Conservation (phyloP, 176 grass and related monocot species). For the Oryza coarctata region DNA sequence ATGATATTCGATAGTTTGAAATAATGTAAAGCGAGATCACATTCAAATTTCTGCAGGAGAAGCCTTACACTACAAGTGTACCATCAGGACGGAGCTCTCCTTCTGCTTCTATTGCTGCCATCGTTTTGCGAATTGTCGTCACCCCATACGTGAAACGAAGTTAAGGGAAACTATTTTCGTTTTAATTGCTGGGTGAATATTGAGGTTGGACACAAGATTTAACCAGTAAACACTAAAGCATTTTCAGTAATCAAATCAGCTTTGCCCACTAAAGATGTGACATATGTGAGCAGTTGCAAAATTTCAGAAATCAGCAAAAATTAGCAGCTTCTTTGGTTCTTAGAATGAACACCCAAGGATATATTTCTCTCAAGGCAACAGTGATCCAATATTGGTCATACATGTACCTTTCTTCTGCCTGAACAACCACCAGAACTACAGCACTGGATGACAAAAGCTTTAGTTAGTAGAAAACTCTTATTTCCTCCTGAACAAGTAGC, state of each 20-base stretch:
- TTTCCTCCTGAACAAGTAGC: background rate
- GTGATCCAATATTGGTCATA: conserved; percentile 67
- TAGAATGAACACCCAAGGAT: conserved; percentile 29
- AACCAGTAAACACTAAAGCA: background rate
- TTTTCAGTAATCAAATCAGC: background rate
- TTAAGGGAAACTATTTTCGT: conserved; percentile 28
- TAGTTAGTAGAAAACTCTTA: background rate
- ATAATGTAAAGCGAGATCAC: background rate
- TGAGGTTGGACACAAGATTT: background rate
- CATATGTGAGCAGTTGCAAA: background rate
- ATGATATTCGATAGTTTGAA: background rate
- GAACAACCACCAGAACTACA: conserved; percentile 58
- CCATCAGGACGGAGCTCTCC: conserved; percentile 53
- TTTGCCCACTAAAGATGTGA: background rate
- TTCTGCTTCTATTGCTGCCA: conserved; percentile 51
- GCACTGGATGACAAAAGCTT: conserved; percentile 36
- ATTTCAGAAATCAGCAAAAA: background rate
- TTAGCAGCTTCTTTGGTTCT: background rate
- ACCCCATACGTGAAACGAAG: conserved; percentile 46
- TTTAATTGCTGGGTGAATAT: background rate
- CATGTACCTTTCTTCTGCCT: conserved; percentile 68
- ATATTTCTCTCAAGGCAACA: conserved; percentile 56
- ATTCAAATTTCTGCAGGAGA: background rate
- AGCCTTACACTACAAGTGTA: conserved; percentile 41
- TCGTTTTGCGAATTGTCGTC: conserved; percentile 51